Conservation (phyloP, 495 filamentous ascomycete species). For the Penicillium cosmopolitanum region DNA sequence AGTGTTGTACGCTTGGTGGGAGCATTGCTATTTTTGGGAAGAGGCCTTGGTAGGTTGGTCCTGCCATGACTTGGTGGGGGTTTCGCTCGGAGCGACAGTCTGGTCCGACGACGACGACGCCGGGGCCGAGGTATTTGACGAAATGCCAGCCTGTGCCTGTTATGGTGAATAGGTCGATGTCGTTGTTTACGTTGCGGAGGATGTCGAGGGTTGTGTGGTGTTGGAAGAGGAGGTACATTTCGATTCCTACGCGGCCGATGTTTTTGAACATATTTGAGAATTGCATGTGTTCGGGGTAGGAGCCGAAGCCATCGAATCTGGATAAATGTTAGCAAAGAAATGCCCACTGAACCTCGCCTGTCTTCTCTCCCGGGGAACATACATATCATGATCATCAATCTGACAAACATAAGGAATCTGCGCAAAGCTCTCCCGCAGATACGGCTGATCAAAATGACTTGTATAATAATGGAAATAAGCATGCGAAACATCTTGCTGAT, state of each 20-base stretch:
- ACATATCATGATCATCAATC: conserved; percentile 98
- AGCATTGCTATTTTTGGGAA: conserved; percentile 94
- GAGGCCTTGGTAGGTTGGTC: conserved; percentile 93
- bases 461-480: conserved; percentile 99
- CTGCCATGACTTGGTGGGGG: conserved; percentile 89
- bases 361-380: too few species aligned
- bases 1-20: conserved; percentile 93
- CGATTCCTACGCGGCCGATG: conserved; percentile 94
- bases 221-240: conserved; percentile 99
- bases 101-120: conserved; percentile 84
- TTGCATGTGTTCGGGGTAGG: conserved; percentile 98
- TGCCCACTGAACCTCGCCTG: neutral
- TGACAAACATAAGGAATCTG: conserved; percentile 94
- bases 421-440: conserved; percentile 90
- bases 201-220: conserved; percentile 97
- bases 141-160: conserved; percentile 98
- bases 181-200: conserved; percentile 80
- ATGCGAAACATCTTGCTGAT: conserved; percentile 93
- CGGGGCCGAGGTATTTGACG: conserved; percentile 92
- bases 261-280: conserved; percentile 97
- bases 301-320: conserved; percentile 97
- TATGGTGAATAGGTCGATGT: conserved; percentile 92
- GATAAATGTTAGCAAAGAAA: neutral
- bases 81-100: conserved; percentile 92
- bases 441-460: conserved; percentile 94